Evolutionary conservation across 768 basidiomycete genomes (phyloP).

Genomic region (Pulveroboletus frians): DNA sequence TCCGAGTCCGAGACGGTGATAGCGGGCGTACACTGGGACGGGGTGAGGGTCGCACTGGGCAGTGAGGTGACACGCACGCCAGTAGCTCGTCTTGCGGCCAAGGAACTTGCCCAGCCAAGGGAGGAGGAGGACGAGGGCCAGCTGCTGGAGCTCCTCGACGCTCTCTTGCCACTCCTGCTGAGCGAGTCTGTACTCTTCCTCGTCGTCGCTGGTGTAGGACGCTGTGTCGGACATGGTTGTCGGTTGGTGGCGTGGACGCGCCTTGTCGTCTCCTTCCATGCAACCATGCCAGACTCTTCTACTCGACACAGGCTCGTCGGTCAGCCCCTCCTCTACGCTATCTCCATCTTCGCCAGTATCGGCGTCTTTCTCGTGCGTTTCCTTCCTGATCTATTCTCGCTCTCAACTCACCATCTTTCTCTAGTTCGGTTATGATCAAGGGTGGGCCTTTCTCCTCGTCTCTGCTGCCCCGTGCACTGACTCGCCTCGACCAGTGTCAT

Average conservation of each 20-base stretch:
- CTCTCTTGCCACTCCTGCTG: constrained; percentile 95
- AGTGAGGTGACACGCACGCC: constrained; percentile 52
- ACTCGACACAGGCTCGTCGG: constrained; percentile 61
- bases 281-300: constrained; percentile 45
- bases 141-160: constrained; percentile 74
- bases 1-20: constrained; percentile 57
- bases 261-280: constrained; percentile 29
- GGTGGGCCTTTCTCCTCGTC: constrained; percentile 37
- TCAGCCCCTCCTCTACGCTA: constrained; percentile 70
- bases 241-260: too few species aligned
- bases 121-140: constrained; percentile 73
- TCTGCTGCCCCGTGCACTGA: constrained; percentile 3
- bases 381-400: not conserved
- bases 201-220: constrained; percentile 53
- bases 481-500: constrained; percentile 53
- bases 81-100: constrained; percentile 80
- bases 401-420: constrained; percentile 1
- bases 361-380: constrained; percentile 76
- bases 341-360: constrained; percentile 76
- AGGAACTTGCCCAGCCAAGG: constrained; percentile 87
- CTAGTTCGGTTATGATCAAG: constrained; percentile 85
- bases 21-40: constrained; percentile 63
- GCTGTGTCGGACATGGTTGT: constrained; percentile 39
- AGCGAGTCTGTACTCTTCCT: constrained; percentile 70
- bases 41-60: constrained; percentile 10